Percentiles rank a stretch among this genome's conserved stretches.
Evolutionary conservation across 352 stramenopile genomes (phyloP).

Genomic region (Globisporangium orthogonon): DNA sequence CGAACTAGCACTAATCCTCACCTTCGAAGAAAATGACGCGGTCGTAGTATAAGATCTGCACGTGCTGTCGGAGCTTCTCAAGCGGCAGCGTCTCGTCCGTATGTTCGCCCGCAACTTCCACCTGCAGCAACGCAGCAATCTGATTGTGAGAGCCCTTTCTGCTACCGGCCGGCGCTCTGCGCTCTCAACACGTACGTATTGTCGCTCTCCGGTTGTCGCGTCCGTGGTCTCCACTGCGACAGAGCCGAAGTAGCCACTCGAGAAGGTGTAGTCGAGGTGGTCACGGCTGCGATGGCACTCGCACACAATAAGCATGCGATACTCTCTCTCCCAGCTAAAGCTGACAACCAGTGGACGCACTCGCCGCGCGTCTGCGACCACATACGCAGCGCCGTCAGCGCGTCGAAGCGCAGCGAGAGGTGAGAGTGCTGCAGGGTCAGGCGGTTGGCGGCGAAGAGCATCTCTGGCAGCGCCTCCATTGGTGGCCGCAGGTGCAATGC

Average conservation of each 20-base stretch:
- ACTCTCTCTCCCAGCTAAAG: not conserved
- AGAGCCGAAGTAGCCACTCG: slow-evolving; percentile 28
- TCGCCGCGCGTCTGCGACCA: slow-evolving; percentile 27
- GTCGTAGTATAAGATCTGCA: slow-evolving; percentile 55
- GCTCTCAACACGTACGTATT: slow-evolving; percentile 5
- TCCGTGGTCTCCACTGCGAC: slow-evolving; percentile 17
- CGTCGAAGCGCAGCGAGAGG: slow-evolving; percentile 35
- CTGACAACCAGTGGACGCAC: slow-evolving; percentile 8
- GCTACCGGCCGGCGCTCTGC: no score
- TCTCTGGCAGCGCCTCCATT: slow-evolving; percentile 41
- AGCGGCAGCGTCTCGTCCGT: slow-evolving; percentile 37
- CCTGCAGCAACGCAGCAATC: not conserved
- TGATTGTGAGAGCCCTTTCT: not conserved
- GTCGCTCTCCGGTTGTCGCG: not conserved
- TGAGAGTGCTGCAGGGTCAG: slow-evolving; percentile 26
- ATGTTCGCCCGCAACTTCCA: slow-evolving; percentile 5
- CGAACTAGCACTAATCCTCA: slow-evolving; percentile 1
- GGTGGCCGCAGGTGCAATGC: slow-evolving; percentile 21
- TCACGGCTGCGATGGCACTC: slow-evolving; percentile 11
- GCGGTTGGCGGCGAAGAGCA: slow-evolving; percentile 41
- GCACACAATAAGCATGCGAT: not conserved
- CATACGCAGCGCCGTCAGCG: slow-evolving; percentile 27
- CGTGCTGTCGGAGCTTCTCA: slow-evolving; percentile 44
- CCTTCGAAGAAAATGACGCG: slow-evolving; percentile 57
- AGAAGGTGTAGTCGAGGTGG: slow-evolving; percentile 57